A percentile compares a stretch with the other conserved stretches of the same genome.
Evolutionary conservation across 2,329 filamentous ascomycete species (phyloP).

Genomic region (Xylaria polymorpha): DNA sequence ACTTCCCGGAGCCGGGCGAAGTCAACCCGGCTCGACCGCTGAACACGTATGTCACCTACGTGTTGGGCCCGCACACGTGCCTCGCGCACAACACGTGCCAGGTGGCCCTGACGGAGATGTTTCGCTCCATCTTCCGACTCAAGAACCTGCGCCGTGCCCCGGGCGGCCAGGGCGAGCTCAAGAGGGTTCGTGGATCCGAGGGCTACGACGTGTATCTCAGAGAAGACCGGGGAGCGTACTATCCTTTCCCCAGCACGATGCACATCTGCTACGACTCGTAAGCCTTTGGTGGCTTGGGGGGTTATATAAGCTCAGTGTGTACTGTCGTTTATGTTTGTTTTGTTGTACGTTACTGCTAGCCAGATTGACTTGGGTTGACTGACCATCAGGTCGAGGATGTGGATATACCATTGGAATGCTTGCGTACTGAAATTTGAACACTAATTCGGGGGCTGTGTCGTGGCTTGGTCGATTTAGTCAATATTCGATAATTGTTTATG

Average conservation of each 20-base stretch:
- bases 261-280: slow-evolving; percentile 49
- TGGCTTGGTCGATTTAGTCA: background rate
- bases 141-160: slow-evolving; percentile 70
- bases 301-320: background rate
- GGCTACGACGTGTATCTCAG: slow-evolving; percentile 72
- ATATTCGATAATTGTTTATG: too few species aligned
- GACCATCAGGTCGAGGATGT: background rate
- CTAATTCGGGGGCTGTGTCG: background rate
- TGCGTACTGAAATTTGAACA: background rate
- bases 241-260: slow-evolving; percentile 56
- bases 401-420: slow-evolving; percentile 28
- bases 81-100: slow-evolving; percentile 71
- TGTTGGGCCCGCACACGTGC: slow-evolving; percentile 70
- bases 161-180: slow-evolving; percentile 74
- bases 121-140: slow-evolving; percentile 72
- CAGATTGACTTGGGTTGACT: background rate
- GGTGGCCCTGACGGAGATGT: slow-evolving; percentile 73
- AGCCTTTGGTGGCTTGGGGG: background rate
- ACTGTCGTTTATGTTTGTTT: background rate
- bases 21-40: slow-evolving; percentile 73
- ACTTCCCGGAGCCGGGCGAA: slow-evolving; percentile 70
- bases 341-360: slow-evolving; percentile 5
- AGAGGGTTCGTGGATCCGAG: slow-evolving; percentile 68
- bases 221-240: slow-evolving; percentile 71
- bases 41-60: slow-evolving; percentile 73